Evolutionary conservation across 305 asterid genomes (phyloP), one percentile per base, ranked within the genome.

Genomic region (Fraxinus nigra): DNA sequence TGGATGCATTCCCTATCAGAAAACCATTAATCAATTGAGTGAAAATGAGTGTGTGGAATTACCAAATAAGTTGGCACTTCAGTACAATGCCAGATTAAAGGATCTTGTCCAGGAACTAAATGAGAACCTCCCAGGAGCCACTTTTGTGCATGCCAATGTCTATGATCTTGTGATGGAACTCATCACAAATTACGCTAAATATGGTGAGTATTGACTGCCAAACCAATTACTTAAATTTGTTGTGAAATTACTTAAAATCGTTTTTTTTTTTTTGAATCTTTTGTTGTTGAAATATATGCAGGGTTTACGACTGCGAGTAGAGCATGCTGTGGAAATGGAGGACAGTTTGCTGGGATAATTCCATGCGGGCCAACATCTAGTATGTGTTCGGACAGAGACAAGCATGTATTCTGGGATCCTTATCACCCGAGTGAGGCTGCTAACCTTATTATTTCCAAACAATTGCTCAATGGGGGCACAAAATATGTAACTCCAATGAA

Each of bases 341-440:
- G 99, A 5, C 98, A 95, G 61, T 91, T 92, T 72, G 95, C 99
- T 0, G 98, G 97, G 8, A 92, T 95, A 24, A 81, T 95, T 32
- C 99, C 99, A 0, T 95, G 99, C 26, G 98, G 99, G 7, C 97
- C 97, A 4, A 87, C 96, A 0, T 95, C 99, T 4, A 92, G 90
- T 78, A 80, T 95, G 92, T 94, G 99, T 84, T 65, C 90, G 1
- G 93, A 94, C 77, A 85, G 96, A 0, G 89, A 85, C 67, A 93
- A 93, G 80, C 95, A 92, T 82, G 93, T 95, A 6, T 95, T 95
- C 20, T 92, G 99, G 99, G 99, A 95, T 81, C 97, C 97, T 70
- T 95, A 95, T 85, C 99, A 95, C 78, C 99, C 99, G 0, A 95
- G 97, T 59, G 97, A 95, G 83, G 99, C 99, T 30, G 95, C 99